Conservation (phyloP, 768 basidiomycete species). For the Lyophyllum shimeji region DNA sequence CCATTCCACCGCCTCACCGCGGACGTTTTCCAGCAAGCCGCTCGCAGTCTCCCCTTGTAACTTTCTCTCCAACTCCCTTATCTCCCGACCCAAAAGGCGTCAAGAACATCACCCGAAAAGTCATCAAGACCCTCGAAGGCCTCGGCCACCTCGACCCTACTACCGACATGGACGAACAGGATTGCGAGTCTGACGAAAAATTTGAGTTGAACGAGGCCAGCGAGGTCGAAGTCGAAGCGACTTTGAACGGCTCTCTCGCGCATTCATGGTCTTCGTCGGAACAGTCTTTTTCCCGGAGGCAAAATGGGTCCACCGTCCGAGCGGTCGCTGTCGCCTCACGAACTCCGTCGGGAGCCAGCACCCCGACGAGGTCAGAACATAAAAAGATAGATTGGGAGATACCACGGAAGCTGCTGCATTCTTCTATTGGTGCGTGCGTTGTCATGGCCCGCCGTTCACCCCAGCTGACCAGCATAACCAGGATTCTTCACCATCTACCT, state of each 20-base stretch:
- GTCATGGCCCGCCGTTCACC: slow-evolving; percentile 1
- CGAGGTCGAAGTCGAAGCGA: slow-evolving; percentile 25
- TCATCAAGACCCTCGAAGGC: slow-evolving; percentile 47
- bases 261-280: background rate
- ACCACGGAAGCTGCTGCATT: slow-evolving; percentile 84
- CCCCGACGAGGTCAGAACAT: slow-evolving; percentile 12
- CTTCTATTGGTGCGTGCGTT: slow-evolving; percentile 73
- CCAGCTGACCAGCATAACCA: slow-evolving; percentile 14
- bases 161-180: slow-evolving; percentile 32
- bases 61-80: slow-evolving; percentile 38
- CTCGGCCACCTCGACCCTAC: slow-evolving; percentile 42
- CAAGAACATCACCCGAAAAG: slow-evolving; percentile 47
- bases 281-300: background rate
- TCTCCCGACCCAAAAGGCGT: slow-evolving; percentile 38
- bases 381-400: slow-evolving; percentile 82
- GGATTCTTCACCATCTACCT: slow-evolving; percentile 45
- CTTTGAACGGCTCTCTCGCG: slow-evolving; percentile 11
- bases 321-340: background rate
- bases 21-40: slow-evolving; percentile 30
- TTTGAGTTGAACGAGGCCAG: slow-evolving; percentile 24
- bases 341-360: slow-evolving; percentile 12
- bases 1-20: slow-evolving; percentile 17
- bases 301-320: slow-evolving; percentile 5
- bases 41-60: slow-evolving; percentile 48
- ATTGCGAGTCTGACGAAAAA: slow-evolving; percentile 27